Conservation (phyloP, 257 asterid species). For the Solanum okadae region DNA sequence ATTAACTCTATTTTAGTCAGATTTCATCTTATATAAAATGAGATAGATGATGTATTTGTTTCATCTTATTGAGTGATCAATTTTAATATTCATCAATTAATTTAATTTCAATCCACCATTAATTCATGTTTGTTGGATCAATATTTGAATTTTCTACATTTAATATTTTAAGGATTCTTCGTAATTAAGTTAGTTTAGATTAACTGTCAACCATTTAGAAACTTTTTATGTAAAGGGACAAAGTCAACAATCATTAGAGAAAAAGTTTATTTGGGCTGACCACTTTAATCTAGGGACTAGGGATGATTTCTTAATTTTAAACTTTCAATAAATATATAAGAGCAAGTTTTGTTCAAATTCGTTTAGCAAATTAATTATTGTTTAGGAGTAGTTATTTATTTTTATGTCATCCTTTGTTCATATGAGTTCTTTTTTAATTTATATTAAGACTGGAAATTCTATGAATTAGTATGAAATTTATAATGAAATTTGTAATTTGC, state of each 20-base stretch:
- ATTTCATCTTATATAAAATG: not conserved
- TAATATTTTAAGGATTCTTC: not conserved
- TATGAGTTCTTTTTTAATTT: not conserved
- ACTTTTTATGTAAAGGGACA: not conserved
- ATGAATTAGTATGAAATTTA: not conserved
- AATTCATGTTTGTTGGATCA: not conserved
- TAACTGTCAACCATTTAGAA: not conserved
- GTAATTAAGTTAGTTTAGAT: not conserved
- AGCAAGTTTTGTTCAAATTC: not conserved
- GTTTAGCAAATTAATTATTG: not conserved
- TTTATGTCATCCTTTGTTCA: not conserved
- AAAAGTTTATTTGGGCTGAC: not conserved
- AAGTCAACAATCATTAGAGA: not conserved
- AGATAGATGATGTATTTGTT: not conserved
- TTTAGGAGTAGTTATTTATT: not conserved
- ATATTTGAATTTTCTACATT: not conserved
- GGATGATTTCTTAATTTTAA: not conserved
- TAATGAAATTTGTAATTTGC: not conserved
- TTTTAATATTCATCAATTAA: not conserved
- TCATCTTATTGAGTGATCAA: not conserved
- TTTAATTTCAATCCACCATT: not conserved
- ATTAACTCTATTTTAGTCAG: not conserved
- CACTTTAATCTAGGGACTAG: not conserved
- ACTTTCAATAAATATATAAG: not conserved
- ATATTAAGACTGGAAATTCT: not conserved